Percentiles rank a stretch among this genome's conserved stretches.
These are phyloP conservation scores for Haplosporangium sp. DNA, from an alignment of 371 early-diverging fungal species.

Conservation along the genomic window DNA sequence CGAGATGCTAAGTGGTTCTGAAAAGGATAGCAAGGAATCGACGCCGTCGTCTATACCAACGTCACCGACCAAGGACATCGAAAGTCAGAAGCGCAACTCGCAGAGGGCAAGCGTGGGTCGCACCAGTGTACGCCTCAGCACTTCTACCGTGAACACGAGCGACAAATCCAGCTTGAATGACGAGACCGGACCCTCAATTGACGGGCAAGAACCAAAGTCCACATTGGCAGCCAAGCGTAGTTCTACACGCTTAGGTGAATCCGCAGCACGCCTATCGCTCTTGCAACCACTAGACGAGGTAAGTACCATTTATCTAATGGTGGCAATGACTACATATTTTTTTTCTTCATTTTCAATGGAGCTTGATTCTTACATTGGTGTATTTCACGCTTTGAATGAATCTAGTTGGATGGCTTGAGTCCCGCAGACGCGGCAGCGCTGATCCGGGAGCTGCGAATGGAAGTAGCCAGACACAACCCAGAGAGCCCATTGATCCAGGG, in stretches of 20 bases:
- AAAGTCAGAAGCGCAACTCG: constrained; percentile 31
- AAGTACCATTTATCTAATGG: no score
- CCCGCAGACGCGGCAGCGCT: constrained; percentile 19
- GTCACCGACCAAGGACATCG: constrained; percentile 20
- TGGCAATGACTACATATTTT: no score
- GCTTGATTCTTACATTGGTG: background rate
- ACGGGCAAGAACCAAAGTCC: constrained; percentile 2
- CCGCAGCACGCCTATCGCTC: no score
- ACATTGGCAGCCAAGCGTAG: no score
- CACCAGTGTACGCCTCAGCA: constrained; percentile 31
- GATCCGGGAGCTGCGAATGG: constrained; percentile 36
- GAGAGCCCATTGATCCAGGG: constrained; percentile 44
- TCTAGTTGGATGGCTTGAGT: constrained; percentile 19
- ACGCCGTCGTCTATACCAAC: constrained; percentile 8
- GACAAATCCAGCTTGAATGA: constrained; percentile 14
- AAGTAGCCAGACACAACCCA: constrained; percentile 39
- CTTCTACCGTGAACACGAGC: constrained; percentile 17
- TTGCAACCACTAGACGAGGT: no score
- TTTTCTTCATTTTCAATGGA: no score
- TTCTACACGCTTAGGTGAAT: no score
- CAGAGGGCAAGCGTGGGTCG: constrained; percentile 30
- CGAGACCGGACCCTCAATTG: constrained; percentile 9
- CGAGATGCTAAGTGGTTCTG: constrained; percentile 26
- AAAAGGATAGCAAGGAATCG: constrained; percentile 14
- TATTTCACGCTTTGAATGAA: background rate